A percentile compares a stretch with the other conserved stretches of the same genome.
phyloP scores from a whole-genome alignment of 2,329 filamentous ascomycete genomes.

The Talaromyces albobiverticillius region DNA sequence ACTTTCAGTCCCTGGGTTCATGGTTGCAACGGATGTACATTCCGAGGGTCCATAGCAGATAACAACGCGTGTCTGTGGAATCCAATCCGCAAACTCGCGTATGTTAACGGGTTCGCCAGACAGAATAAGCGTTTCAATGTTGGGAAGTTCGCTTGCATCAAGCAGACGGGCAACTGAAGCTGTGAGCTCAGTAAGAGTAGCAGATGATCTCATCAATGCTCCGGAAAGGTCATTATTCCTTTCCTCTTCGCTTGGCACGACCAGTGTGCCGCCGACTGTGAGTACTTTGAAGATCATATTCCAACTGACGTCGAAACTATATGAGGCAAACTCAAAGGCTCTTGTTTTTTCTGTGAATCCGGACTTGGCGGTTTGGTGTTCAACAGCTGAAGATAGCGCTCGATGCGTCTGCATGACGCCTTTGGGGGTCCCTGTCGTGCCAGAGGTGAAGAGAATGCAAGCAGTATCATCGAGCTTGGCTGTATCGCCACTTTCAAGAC shows the following conservation, averaged over 20 bases:
- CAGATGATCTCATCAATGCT: too few relatives aligned
- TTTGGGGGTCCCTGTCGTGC: constrained; percentile 10
- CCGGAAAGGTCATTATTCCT: constrained; percentile 45
- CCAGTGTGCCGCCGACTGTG: constrained; percentile 51
- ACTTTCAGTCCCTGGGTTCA: too few relatives aligned
- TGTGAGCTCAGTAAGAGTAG: constrained; percentile 55
- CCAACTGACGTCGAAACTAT: constrained; percentile 37
- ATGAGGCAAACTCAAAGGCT: constrained; percentile 37
- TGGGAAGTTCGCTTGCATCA: constrained; percentile 31
- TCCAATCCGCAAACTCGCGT: too few relatives aligned
- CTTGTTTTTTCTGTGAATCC: constrained; percentile 47
- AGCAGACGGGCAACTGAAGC: constrained; percentile 49
- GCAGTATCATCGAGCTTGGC: neutral
- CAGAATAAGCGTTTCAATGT: constrained; percentile 31
- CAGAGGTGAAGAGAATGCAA: constrained; percentile 10
- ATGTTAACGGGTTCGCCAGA: constrained; percentile 37
- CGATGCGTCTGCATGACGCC: constrained; percentile 52
- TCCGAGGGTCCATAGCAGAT: too few relatives aligned
- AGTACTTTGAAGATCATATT: constrained; percentile 50
- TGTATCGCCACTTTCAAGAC: neutral
- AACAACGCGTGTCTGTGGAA: constrained; percentile 14
- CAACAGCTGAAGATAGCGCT: constrained; percentile 55
- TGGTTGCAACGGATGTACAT: too few relatives aligned
- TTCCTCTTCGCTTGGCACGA: constrained; percentile 47
- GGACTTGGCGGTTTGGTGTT: constrained; percentile 54